Evolutionary conservation across 2,329 filamentous ascomycete species (phyloP).

Genomic region (Helminthosporium solani): DNA sequence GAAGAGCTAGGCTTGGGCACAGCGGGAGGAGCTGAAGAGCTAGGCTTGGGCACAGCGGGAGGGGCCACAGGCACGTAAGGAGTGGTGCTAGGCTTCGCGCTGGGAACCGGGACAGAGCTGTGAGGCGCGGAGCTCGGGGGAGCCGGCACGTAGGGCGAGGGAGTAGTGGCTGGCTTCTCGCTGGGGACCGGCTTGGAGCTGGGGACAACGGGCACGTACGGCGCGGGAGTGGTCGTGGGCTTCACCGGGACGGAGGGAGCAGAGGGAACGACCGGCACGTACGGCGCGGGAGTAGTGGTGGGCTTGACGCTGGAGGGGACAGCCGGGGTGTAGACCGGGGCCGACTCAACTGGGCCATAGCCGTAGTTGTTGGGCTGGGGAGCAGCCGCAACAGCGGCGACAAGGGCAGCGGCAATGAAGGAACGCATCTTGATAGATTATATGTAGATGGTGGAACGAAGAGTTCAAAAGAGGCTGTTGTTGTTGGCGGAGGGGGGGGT

Average conservation of each 20-base stretch:
- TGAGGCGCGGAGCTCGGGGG: constrained; percentile 16
- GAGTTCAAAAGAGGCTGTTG: constrained; percentile 22
- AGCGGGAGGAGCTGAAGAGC: constrained; percentile 7
- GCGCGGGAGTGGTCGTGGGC: background rate
- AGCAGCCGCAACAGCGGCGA: constrained; percentile 33
- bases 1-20: background rate
- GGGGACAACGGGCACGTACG: background rate
- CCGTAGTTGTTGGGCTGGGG: constrained; percentile 27
- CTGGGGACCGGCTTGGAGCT: background rate
- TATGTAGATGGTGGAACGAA: constrained; percentile 21
- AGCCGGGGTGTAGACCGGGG: background rate
- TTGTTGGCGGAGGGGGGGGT: constrained; percentile 14
- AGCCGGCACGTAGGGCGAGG: constrained; percentile 3
- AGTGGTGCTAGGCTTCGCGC: constrained; percentile 13
- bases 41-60: background rate
- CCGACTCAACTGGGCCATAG: constrained; percentile 3
- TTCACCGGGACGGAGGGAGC: constrained; percentile 2
- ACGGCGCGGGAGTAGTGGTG: background rate
- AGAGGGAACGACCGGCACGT: background rate
- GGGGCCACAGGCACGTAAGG: background rate
- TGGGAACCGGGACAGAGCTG: constrained; percentile 14
- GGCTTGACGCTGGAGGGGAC: background rate
- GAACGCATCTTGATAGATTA: constrained; percentile 45
- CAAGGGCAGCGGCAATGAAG: constrained; percentile 38
- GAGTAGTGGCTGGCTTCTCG: background rate